Percentiles rank a stretch among this genome's conserved stretches.
phyloP scores from a whole-genome alignment of 2,329 filamentous ascomycete genomes.

The Xylaria sp. region DNA sequence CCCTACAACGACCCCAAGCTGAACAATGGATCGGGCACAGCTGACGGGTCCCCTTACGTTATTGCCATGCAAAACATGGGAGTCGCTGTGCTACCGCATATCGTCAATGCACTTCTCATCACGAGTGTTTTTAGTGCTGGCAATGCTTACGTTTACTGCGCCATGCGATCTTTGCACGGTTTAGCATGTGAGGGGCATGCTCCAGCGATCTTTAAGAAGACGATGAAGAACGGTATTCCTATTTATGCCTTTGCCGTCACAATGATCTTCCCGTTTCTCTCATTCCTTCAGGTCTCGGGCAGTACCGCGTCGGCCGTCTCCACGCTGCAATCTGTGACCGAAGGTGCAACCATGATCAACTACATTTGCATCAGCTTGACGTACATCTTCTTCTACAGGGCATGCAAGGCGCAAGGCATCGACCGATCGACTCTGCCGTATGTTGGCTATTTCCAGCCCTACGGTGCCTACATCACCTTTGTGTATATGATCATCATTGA shows the following conservation, averaged over 20 bases:
- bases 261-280: constrained; percentile 69
- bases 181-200: constrained; percentile 67
- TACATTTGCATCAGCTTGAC: constrained; percentile 69
- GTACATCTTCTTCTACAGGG: constrained; percentile 68
- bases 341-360: constrained; percentile 62
- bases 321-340: constrained; percentile 53
- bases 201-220: constrained; percentile 61
- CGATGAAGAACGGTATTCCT: constrained; percentile 68
- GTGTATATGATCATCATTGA: constrained; percentile 56
- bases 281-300: constrained; percentile 57
- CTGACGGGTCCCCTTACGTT: constrained; percentile 65
- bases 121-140: constrained; percentile 69
- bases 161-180: constrained; percentile 69
- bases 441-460: constrained; percentile 68
- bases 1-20: constrained; percentile 69
- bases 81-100: constrained; percentile 64
- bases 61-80: constrained; percentile 67
- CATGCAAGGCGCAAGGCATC: constrained; percentile 60
- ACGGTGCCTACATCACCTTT: constrained; percentile 61
- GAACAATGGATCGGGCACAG: constrained; percentile 58
- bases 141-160: constrained; percentile 70
- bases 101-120: constrained; percentile 71
- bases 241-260: constrained; percentile 69
- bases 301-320: constrained; percentile 48
- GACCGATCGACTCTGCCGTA: constrained; percentile 67